phyloP scores from a whole-genome alignment of 139 green algal species.

The Pseudopediastrum boryanum region DNA sequence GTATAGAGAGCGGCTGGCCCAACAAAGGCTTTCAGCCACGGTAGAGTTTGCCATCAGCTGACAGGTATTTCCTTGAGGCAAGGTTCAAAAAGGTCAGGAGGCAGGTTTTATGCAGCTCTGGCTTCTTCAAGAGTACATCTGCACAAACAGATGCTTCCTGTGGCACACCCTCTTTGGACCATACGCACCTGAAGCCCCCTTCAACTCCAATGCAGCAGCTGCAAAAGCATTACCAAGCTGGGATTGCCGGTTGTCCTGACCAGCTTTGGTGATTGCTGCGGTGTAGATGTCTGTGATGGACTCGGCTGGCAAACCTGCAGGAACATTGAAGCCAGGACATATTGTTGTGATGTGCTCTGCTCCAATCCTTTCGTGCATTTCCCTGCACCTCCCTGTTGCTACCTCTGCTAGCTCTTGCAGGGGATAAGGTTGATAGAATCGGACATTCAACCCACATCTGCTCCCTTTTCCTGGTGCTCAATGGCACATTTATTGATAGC shows the following conservation, averaged over 20 bases:
- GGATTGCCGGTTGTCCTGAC: background rate
- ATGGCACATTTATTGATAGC: too few species aligned
- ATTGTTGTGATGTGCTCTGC: too few species aligned
- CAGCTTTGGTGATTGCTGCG: constrained; percentile 31
- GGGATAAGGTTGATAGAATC: too few species aligned
- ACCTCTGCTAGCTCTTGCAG: too few species aligned
- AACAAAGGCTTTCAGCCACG: too few species aligned
- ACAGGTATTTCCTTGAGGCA: background rate
- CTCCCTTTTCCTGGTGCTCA: too few species aligned
- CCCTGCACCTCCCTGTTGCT: too few species aligned
- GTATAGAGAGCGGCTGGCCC: too few species aligned
- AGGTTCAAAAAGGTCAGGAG: background rate
- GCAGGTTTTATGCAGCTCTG: background rate
- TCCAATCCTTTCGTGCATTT: too few species aligned
- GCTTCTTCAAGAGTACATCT: background rate
- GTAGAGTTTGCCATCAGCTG: too few species aligned
- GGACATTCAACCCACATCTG: too few species aligned
- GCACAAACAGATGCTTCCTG: background rate
- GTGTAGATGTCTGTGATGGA: constrained; percentile 25
- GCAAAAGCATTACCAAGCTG: constrained; percentile 37
- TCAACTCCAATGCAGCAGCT: background rate
- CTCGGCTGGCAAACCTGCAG: constrained; percentile 6
- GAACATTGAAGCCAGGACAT: too few species aligned
- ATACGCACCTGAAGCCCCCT: constrained; percentile 9
- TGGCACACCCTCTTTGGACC: background rate